Percentiles rank a stretch among this genome's conserved stretches.
Evolutionary conservation across 1,139 yeast genomes (phyloP).

Genomic region (Candida sp.): DNA sequence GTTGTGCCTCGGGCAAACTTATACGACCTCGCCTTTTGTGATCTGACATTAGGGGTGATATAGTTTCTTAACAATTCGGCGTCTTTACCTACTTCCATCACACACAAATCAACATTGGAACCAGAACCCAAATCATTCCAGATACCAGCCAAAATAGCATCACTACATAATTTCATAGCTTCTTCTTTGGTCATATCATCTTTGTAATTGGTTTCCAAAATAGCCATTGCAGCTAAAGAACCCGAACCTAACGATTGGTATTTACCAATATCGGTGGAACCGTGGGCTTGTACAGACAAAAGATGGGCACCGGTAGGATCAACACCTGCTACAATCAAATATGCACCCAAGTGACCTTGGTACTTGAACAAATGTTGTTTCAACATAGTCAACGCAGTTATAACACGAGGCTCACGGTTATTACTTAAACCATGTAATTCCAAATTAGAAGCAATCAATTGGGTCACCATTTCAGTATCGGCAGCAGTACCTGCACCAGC

Average conservation of each 20-base stretch:
- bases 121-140: conserved; percentile 99
- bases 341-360: conserved; percentile 97
- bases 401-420: conserved; percentile 87
- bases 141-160: conserved; percentile 96
- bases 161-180: conserved; percentile 85
- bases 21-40: conserved; percentile 74
- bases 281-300: conserved; percentile 94
- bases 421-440: conserved; percentile 86
- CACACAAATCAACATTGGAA: conserved; percentile 95
- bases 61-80: conserved; percentile 83
- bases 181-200: conserved; percentile 77
- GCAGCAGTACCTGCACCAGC: conserved; percentile 99
- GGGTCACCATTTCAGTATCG: conserved; percentile 98
- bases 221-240: conserved; percentile 99
- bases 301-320: conserved; percentile 96
- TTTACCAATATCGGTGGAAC: conserved; percentile 93
- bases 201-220: conserved; percentile 84
- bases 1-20: conserved; percentile 92
- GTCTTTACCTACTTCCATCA: conserved; percentile 89
- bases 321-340: conserved; percentile 92
- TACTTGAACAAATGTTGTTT: conserved; percentile 95
- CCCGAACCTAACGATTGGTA: conserved; percentile 95
- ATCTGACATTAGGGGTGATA: conserved; percentile 87
- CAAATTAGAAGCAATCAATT: conserved; percentile 82
- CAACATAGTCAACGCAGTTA: conserved; percentile 87